A percentile compares a stretch with the other conserved stretches of the same genome.
Evolutionary conservation across 1,139 yeast species (phyloP).

Genomic region (Yarrowia galli): DNA sequence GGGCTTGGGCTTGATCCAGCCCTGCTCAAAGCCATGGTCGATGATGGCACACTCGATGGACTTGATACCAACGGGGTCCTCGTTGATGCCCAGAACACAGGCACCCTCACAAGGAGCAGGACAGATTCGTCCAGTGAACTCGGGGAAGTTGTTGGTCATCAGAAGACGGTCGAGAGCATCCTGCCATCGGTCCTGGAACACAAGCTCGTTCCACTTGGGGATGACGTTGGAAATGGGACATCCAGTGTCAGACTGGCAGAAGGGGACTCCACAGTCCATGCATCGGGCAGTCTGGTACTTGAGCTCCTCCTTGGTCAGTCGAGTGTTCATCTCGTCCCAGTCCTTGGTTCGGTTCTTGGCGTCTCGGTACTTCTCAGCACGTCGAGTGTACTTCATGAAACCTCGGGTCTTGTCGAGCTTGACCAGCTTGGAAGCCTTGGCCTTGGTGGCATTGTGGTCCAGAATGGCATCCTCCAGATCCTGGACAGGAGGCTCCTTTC

Average conservation of each 20-base stretch:
- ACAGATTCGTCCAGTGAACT: constrained; percentile 96
- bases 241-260: constrained; percentile 97
- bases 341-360: constrained; percentile 80
- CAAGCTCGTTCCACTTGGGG: constrained; percentile 98
- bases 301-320: constrained; percentile 85
- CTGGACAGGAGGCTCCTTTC: constrained; percentile 79
- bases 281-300: constrained; percentile 96
- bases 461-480: constrained; percentile 90
- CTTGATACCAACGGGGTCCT: constrained; percentile 96
- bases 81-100: constrained; percentile 92
- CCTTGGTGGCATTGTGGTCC: constrained; percentile 69
- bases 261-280: constrained; percentile 99
- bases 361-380: constrained; percentile 84
- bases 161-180: constrained; percentile 90
- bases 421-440: constrained; percentile 61
- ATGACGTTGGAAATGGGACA: constrained; percentile 97
- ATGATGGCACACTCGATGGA: constrained; percentile 95
- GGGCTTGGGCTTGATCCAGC: constrained; percentile 90
- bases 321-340: constrained; percentile 89
- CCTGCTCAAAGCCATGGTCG: constrained; percentile 94
- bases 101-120: constrained; percentile 99
- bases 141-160: constrained; percentile 99
- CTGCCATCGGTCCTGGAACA: constrained; percentile 93
- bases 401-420: constrained; percentile 86
- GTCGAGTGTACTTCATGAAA: constrained; percentile 90